Evolutionary conservation across 768 basidiomycete genomes (phyloP).

Genomic region (Coprinellus aureogranulatus): DNA sequence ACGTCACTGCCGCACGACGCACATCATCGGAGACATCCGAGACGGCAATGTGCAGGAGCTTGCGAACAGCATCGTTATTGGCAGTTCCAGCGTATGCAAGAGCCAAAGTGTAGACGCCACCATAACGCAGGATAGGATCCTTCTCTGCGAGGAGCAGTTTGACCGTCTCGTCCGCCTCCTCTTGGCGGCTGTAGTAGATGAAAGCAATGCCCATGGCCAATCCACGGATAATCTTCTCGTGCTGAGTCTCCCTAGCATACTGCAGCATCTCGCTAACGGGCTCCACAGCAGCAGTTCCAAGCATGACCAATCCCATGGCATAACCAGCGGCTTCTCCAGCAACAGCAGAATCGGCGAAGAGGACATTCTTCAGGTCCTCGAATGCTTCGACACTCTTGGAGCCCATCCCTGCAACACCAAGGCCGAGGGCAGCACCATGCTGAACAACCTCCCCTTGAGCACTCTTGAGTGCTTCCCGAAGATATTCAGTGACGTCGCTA

Average conservation of each 20-base stretch:
- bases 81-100: slow-evolving; percentile 96
- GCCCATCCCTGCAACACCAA: slow-evolving; percentile 96
- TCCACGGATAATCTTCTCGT: slow-evolving; percentile 98
- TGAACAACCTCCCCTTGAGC: slow-evolving; percentile 86
- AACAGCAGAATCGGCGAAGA: slow-evolving; percentile 93
- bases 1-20: slow-evolving; percentile 92
- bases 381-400: slow-evolving; percentile 86
- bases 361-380: slow-evolving; percentile 83
- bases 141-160: slow-evolving; percentile 80
- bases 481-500: slow-evolving; percentile 69
- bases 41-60: slow-evolving; percentile 92
- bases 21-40: slow-evolving; percentile 99
- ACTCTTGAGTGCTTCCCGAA: slow-evolving; percentile 75
- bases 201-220: slow-evolving; percentile 91
- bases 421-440: slow-evolving; percentile 93
- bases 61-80: slow-evolving; percentile 89
- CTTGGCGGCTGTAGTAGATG: slow-evolving; percentile 88
- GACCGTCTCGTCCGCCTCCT: slow-evolving; percentile 85
- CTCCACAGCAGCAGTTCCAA: slow-evolving; percentile 82
- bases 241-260: slow-evolving; percentile 96
- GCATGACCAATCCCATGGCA: slow-evolving; percentile 97
- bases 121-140: slow-evolving; percentile 96
- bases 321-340: slow-evolving; percentile 96
- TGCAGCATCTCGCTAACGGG: slow-evolving; percentile 91
- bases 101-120: slow-evolving; percentile 95